Percentiles rank a stretch among this genome's conserved stretches.
Evolutionary conservation across 345 rosid species (phyloP).

Genomic region (Syzygium aromaticum): DNA sequence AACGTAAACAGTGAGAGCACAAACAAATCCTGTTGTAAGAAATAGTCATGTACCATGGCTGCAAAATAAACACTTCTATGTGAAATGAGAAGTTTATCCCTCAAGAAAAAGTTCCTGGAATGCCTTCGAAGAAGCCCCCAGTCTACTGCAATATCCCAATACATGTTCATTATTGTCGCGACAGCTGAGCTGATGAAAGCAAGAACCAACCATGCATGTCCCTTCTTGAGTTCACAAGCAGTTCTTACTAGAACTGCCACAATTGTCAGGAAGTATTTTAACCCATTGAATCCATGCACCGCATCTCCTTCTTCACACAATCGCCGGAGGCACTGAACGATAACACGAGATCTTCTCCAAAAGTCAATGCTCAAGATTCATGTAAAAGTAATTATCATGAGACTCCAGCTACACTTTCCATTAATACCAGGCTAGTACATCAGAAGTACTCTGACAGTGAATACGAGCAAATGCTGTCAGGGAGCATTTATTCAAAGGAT

Average conservation of each 20-base stretch:
- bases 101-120: slow-evolving; percentile 47
- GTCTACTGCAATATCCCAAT: slow-evolving; percentile 63
- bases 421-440: not conserved
- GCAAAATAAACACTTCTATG: slow-evolving; percentile 54
- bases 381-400: not conserved
- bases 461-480: not conserved
- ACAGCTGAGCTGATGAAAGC: slow-evolving; percentile 57
- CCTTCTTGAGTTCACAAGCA: slow-evolving; percentile 44
- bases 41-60: slow-evolving; percentile 44
- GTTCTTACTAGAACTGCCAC: slow-evolving; percentile 57
- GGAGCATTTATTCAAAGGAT: not conserved
- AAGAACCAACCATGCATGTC: slow-evolving; percentile 44
- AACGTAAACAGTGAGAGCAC: not conserved
- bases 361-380: not conserved
- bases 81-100: slow-evolving; percentile 56
- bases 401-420: not conserved
- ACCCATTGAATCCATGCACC: slow-evolving; percentile 41
- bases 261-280: slow-evolving; percentile 57
- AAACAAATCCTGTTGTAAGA: not conserved
- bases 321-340: slow-evolving; percentile 47
- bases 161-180: slow-evolving; percentile 36
- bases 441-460: not conserved
- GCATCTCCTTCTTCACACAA: slow-evolving; percentile 50
- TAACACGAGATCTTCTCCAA: not conserved
- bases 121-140: slow-evolving; percentile 69